phyloP scores from a whole-genome alignment of 495 filamentous ascomycete genomes.

The Aspergillus bertholletiae region DNA sequence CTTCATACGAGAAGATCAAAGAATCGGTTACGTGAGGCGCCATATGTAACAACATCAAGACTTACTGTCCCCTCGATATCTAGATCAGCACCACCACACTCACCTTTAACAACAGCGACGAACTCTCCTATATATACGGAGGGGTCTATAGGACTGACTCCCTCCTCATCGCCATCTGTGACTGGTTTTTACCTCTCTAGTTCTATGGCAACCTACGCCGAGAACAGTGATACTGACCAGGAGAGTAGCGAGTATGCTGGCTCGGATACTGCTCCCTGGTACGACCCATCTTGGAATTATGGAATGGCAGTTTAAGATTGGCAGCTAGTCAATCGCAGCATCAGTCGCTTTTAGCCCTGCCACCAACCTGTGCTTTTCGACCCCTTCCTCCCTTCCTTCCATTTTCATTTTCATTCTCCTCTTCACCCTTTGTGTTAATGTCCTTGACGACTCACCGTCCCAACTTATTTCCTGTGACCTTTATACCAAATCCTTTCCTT shows the following conservation, averaged over 20 bases:
- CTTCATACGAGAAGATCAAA: background rate
- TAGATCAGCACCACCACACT: background rate
- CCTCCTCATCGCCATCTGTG: background rate
- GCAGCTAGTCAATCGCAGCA: background rate
- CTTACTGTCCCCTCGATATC: background rate
- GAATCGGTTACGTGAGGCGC: background rate
- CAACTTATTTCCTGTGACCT: background rate
- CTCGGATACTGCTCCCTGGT: slow-evolving; percentile 4
- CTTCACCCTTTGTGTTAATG: background rate
- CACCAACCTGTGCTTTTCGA: background rate
- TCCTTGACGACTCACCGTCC: background rate
- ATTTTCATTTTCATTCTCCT: too few species aligned
- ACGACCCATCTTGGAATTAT: slow-evolving; percentile 16
- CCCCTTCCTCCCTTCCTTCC: too few species aligned
- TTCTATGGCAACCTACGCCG: background rate
- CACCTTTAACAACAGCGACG: background rate
- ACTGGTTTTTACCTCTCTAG: slow-evolving; percentile 1
- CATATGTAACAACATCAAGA: background rate
- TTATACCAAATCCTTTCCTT: background rate
- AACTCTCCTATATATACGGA: background rate
- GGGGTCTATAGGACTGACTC: background rate
- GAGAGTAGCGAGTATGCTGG: slow-evolving; percentile 2
- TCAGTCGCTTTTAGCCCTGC: background rate
- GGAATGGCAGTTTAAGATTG: slow-evolving; percentile 1
- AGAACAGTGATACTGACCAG: slow-evolving; percentile 3